Percentiles rank a stretch among this genome's conserved stretches.
Evolutionary conservation across 129 eudicot genomes (phyloP).

Genomic region (Centella asiatica): DNA sequence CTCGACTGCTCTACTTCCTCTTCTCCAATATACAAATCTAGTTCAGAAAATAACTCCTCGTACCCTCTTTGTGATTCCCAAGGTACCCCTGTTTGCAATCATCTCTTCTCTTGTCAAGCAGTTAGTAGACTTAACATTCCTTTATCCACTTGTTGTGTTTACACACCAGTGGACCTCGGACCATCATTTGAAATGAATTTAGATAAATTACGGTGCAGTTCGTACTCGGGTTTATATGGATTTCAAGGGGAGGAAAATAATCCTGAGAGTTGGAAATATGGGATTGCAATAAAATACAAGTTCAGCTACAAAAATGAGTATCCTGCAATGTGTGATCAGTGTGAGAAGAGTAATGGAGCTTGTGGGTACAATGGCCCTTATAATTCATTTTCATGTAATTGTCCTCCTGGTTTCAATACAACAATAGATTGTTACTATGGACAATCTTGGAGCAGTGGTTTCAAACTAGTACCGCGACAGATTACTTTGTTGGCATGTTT

Average conservation of each 20-base stretch:
- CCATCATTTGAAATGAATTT: conserved; percentile 83
- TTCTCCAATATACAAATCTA: conserved; percentile 54
- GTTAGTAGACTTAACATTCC: conserved; percentile 50
- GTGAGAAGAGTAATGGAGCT: conserved; percentile 81
- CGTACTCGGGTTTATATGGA: conserved; percentile 73
- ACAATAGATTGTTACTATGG: conserved; percentile 55
- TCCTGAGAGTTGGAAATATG: conserved; percentile 70
- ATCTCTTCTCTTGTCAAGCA: conserved; percentile 65
- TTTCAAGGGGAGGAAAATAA: conserved; percentile 41
- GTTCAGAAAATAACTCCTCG: conserved; percentile 24
- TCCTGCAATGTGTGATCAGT: conserved; percentile 50
- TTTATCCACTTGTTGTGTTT: conserved; percentile 73
- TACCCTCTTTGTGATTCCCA: conserved; percentile 56
- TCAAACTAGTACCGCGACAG: conserved; percentile 21
- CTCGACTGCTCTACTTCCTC: conserved; percentile 53
- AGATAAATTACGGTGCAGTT: conserved; percentile 49
- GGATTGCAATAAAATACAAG: conserved; percentile 70
- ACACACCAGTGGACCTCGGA: conserved; percentile 85
- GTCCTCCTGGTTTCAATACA: conserved; percentile 58
- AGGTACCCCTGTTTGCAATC: conserved; percentile 52
- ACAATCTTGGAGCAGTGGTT: conserved; percentile 46
- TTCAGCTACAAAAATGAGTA: conserved; percentile 68
- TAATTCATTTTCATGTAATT: conserved; percentile 53
- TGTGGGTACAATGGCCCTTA: conserved; percentile 63
- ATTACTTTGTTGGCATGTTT: conserved; percentile 15